Percentiles rank a stretch among this genome's conserved stretches.
These are phyloP conservation scores for Ascochyta rabiei DNA, from an alignment of 2,329 filamentous ascomycete genomes.

Conservation along the genomic window DNA sequence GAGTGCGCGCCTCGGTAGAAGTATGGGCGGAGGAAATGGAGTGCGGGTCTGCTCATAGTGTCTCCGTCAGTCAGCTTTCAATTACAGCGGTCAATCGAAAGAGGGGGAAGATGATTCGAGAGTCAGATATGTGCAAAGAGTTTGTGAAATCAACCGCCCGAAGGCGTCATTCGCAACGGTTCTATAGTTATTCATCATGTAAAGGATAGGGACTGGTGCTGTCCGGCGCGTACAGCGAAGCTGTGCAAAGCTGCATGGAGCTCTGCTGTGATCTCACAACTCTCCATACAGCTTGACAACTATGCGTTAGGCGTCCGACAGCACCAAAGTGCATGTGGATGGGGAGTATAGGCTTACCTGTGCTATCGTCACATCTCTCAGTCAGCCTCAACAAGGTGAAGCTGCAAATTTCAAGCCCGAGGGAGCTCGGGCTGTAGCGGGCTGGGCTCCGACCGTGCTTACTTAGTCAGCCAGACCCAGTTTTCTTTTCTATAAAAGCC, in stretches of 20 bases:
- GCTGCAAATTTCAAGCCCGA: conserved; percentile 3
- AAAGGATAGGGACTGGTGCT: not conserved
- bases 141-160: conserved; percentile 59
- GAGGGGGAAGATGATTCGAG: not conserved
- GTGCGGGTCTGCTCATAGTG: conserved; percentile 55
- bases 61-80: conserved; percentile 45
- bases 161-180: conserved; percentile 72
- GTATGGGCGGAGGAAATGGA: conserved; percentile 64
- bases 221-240: not conserved
- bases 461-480: not conserved
- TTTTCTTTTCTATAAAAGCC: not conserved
- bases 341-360: conserved; percentile 15
- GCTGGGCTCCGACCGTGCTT: not conserved
- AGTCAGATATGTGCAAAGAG: conserved; percentile 46
- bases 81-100: not conserved
- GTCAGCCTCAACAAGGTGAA: not conserved
- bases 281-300: not conserved
- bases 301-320: not conserved
- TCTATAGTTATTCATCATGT: conserved; percentile 54
- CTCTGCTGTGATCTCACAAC: not conserved
- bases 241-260: not conserved
- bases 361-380: conserved; percentile 13
- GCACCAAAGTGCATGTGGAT: not conserved
- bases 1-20: conserved; percentile 52
- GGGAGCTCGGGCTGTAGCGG: not conserved